Evolutionary conservation across 2,329 filamentous ascomycete species (phyloP), one percentile per base, ranked within the genome.

Genomic region (Neurospora sp.): DNA sequence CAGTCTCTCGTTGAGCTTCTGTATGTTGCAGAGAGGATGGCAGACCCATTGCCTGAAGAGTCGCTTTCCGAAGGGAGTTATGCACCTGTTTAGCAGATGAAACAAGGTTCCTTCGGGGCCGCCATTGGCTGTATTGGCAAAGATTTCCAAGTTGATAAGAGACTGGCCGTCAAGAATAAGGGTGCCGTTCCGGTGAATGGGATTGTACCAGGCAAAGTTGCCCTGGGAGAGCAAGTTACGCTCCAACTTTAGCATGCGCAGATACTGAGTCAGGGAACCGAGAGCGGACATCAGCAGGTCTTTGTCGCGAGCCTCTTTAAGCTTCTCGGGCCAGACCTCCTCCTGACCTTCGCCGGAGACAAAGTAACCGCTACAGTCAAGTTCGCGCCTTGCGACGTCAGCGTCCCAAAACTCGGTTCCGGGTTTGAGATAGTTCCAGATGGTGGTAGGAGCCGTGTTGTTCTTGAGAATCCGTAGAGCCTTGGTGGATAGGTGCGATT

Each of bases 41-140:
- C 95, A 98, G 2, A 99, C 91, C 96, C 96, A 99, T 79, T 97
- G 93, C 69, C 94, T 91, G 79, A 99, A 93, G 79, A 97, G 89
- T 11, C 96, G 91, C 81, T 99, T 99, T 70, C 96, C 96, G 77
- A 99, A 99, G 0, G 96, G 95, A 3, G 96, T 98, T 72, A 97
- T 91, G 78, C 96, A 99, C 68, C 93, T 89, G 79, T 99, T 98
- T 68, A 99, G 86, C 73, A 99, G 88, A 68, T 87, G 87, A 80
- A 98, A 99, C 1, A 99, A 82, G 0, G 96, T 98, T 7, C 96
- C 96, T 46, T 97, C 91, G 0, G 85, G 79, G 15, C 93, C 89
- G 8, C 94, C 95, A 77, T 97, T 95, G 74, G 91, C 93, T 0
- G 91, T 94, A 80, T 99, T 99, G 75, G 93, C 87, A 75, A 99